These are phyloP conservation scores for Ophiostoma tasmaniense DNA, from an alignment of 2,329 filamentous ascomycete species.

Conservation along the genomic window DNA sequence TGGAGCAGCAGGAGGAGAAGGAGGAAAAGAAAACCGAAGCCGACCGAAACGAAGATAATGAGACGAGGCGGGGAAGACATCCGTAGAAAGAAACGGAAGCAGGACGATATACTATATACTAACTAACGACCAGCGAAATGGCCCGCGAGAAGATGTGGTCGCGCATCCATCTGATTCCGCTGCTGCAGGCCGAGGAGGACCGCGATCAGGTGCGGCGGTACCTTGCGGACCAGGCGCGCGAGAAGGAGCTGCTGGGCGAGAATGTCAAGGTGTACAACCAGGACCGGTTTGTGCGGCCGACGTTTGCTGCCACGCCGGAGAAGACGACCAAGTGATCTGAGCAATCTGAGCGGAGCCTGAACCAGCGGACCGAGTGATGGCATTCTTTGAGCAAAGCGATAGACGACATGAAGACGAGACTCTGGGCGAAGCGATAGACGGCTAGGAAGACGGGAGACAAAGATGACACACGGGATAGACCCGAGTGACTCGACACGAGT, in stretches of 20 bases:
- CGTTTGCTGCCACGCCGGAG: slow-evolving; percentile 64
- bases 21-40: neutral
- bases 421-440: too few species aligned
- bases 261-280: slow-evolving; percentile 74
- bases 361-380: neutral
- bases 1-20: neutral
- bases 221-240: slow-evolving; percentile 76
- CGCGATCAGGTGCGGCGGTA: slow-evolving; percentile 84
- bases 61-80: too few species aligned
- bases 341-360: neutral
- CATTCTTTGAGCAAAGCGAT: neutral
- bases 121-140: slow-evolving; percentile 59
- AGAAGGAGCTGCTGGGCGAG: slow-evolving; percentile 81
- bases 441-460: too few species aligned
- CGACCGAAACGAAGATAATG: too few species aligned
- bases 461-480: too few species aligned
- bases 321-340: slow-evolving; percentile 46
- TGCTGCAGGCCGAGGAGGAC: slow-evolving; percentile 94
- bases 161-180: slow-evolving; percentile 85
- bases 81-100: too few species aligned
- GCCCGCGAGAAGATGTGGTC: slow-evolving; percentile 98
- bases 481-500: neutral
- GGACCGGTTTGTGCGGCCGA: slow-evolving; percentile 81
- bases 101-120: too few species aligned
- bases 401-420: too few species aligned